Percentiles rank a stretch among this genome's conserved stretches.
Conservation (phyloP, 208 protist species). For the Ichthyophonus hoferi region DNA sequence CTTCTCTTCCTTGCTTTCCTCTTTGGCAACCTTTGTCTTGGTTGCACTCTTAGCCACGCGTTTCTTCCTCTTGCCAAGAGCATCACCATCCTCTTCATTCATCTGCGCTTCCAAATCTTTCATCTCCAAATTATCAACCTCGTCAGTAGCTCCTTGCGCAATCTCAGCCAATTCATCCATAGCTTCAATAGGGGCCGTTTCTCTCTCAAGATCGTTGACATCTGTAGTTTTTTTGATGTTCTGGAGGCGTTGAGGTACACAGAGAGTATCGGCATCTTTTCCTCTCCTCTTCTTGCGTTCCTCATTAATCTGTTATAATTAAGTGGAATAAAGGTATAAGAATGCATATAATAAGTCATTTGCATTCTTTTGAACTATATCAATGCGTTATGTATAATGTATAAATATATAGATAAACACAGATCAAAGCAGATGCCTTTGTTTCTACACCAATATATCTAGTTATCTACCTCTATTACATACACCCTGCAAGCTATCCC, state of each 20-base stretch:
- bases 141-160: background rate
- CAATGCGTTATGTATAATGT: too few species aligned
- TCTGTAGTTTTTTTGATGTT: background rate
- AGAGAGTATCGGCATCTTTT: background rate
- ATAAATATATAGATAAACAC: too few species aligned
- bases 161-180: background rate
- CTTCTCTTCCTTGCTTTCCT: conserved; percentile 4
- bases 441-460: too few species aligned
- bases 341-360: too few species aligned
- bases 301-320: background rate
- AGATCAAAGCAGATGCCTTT: too few species aligned
- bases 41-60: background rate
- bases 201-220: background rate
- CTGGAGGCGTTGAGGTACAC: background rate
- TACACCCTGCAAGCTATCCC: too few species aligned
- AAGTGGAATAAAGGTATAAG: background rate
- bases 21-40: conserved; percentile 14
- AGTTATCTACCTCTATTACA: too few species aligned
- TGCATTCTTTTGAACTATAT: too few species aligned
- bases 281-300: background rate
- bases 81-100: background rate
- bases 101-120: background rate
- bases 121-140: conserved; percentile 9
- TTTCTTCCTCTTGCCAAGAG: background rate
- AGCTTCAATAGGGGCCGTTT: background rate